These are phyloP conservation scores for Backusella luteola DNA, from an alignment of 192 early-diverging fungal species.

Conservation along the genomic window DNA sequence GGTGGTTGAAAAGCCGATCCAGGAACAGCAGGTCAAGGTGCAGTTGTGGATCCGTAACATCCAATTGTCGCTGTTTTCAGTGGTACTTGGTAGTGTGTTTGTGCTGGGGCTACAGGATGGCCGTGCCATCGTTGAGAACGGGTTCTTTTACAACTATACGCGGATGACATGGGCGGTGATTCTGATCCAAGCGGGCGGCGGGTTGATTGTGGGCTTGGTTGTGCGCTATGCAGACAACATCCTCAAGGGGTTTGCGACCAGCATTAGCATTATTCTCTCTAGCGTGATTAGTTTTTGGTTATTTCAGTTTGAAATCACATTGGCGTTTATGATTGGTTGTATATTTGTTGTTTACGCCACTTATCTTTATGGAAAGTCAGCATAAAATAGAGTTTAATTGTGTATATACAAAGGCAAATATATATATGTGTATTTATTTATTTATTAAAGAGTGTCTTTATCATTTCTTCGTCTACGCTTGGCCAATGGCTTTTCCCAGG, in stretches of 20 bases:
- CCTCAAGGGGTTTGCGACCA: slow-evolving; percentile 96
- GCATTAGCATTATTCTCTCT: slow-evolving; percentile 91
- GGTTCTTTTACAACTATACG: slow-evolving; percentile 92
- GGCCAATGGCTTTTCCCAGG: slow-evolving; percentile 28
- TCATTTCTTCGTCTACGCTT: slow-evolving; percentile 11
- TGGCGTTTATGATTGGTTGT: slow-evolving; percentile 70
- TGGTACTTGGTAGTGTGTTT: slow-evolving; percentile 72
- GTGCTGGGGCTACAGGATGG: slow-evolving; percentile 82
- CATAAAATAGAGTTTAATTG: background rate
- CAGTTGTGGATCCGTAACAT: slow-evolving; percentile 90
- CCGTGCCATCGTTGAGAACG: slow-evolving; percentile 58
- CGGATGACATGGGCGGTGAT: slow-evolving; percentile 77
- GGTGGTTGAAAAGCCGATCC: background rate
- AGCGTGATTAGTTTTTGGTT: slow-evolving; percentile 78
- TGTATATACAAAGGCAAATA: background rate
- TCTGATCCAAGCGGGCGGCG: slow-evolving; percentile 83
- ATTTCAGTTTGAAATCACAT: slow-evolving; percentile 75
- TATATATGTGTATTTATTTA: background rate
- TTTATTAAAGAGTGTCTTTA: background rate
- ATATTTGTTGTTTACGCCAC: slow-evolving; percentile 68
- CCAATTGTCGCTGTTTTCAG: slow-evolving; percentile 81
- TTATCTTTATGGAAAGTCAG: slow-evolving; percentile 57
- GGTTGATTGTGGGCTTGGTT: slow-evolving; percentile 90
- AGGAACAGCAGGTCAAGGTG: slow-evolving; percentile 31
- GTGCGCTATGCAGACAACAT: slow-evolving; percentile 98